Conservation (phyloP, 495 filamentous ascomycete species). For the Haplographium delicatum region DNA sequence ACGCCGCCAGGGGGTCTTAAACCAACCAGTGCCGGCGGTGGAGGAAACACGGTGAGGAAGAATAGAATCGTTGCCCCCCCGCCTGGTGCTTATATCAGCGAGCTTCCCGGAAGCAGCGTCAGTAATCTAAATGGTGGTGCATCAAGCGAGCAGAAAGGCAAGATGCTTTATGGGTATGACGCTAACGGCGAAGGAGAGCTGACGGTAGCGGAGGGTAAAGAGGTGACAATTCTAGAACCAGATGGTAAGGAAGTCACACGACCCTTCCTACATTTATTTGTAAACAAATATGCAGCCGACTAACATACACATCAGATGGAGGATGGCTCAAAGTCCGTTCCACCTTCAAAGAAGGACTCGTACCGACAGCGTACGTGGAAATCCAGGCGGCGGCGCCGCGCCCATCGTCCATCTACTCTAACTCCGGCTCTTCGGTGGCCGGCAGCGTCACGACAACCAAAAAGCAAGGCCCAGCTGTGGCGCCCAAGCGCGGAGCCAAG, state of each 20-base stretch:
- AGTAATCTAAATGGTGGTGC: slow-evolving; percentile 30
- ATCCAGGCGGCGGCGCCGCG: slow-evolving; percentile 40
- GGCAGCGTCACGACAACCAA: slow-evolving; percentile 52
- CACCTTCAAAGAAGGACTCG: slow-evolving; percentile 68
- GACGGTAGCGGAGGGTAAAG: slow-evolving; percentile 67
- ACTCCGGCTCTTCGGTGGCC: slow-evolving; percentile 67
- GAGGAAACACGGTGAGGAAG: slow-evolving; percentile 39
- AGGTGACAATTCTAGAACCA: slow-evolving; percentile 73
- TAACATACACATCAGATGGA: slow-evolving; percentile 55
- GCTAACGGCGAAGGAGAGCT: slow-evolving; percentile 75
- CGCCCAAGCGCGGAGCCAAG: slow-evolving; percentile 87
- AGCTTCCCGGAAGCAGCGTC: slow-evolving; percentile 47
- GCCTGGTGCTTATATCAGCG: slow-evolving; percentile 68
- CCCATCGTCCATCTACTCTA: slow-evolving; percentile 69
- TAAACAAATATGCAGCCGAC: too few relatives aligned
- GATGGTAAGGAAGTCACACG: slow-evolving; percentile 62
- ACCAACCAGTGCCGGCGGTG: slow-evolving; percentile 13
- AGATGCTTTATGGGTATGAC: slow-evolving; percentile 85
- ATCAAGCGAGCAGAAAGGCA: slow-evolving; percentile 59
- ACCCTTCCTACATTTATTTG: neutral
- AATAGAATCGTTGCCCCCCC: slow-evolving; percentile 82
- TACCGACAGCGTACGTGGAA: slow-evolving; percentile 80
- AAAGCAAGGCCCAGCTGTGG: slow-evolving; percentile 90
- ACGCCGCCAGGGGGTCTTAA: slow-evolving; percentile 32
- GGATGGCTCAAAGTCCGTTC: slow-evolving; percentile 83